A percentile compares a stretch with the other conserved stretches of the same genome.
These are phyloP conservation scores for Aspergillus pseudoterreus DNA, from an alignment of 2,329 filamentous ascomycete species.

Conservation along the genomic window DNA sequence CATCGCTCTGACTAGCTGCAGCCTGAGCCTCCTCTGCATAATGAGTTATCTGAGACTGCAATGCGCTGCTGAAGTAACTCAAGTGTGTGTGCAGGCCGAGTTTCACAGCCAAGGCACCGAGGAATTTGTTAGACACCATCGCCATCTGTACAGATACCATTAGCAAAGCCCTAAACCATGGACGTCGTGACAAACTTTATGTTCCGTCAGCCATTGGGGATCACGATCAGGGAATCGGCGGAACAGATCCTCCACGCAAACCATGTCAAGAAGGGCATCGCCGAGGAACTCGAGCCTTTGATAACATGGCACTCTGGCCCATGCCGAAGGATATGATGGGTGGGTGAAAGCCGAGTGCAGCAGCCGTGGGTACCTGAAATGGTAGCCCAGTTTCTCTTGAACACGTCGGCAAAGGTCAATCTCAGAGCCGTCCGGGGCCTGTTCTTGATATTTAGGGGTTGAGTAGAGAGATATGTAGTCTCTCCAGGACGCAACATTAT, in stretches of 20 bases:
- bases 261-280: slow-evolving; percentile 83
- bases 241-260: slow-evolving; percentile 78
- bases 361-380: slow-evolving; percentile 71
- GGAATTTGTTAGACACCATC: slow-evolving; percentile 97
- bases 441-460: slow-evolving; percentile 67
- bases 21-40: slow-evolving; percentile 42
- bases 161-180: neutral
- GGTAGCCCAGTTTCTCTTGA: slow-evolving; percentile 56
- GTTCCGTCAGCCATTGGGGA: slow-evolving; percentile 95
- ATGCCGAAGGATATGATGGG: slow-evolving; percentile 71
- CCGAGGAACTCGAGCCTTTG: slow-evolving; percentile 91
- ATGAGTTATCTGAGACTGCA: slow-evolving; percentile 45
- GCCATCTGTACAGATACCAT: slow-evolving; percentile 59
- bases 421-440: slow-evolving; percentile 62
- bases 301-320: slow-evolving; percentile 79
- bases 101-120: slow-evolving; percentile 74
- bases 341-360: slow-evolving; percentile 84
- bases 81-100: slow-evolving; percentile 76
- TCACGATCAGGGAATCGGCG: slow-evolving; percentile 71
- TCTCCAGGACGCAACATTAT: slow-evolving; percentile 64
- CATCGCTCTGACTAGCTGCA: slow-evolving; percentile 27
- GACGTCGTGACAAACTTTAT: slow-evolving; percentile 59
- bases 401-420: slow-evolving; percentile 64
- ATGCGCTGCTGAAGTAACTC: slow-evolving; percentile 40
- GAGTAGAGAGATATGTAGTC: slow-evolving; percentile 71